Base-by-base conservation (phyloP, 208 protist genomes). In the Acanthamoeba divionensis region DNA sequence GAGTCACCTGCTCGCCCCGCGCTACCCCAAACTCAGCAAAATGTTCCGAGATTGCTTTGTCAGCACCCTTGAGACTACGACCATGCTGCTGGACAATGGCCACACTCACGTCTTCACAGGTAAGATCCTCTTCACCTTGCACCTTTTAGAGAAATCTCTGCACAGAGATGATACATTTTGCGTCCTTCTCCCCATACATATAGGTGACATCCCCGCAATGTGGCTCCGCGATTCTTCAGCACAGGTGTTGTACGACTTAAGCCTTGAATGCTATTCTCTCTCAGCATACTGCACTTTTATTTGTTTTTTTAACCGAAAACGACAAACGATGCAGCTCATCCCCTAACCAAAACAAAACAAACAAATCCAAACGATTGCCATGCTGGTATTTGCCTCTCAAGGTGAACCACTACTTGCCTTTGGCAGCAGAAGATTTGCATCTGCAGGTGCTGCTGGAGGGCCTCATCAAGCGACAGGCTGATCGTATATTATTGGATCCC, bases 201-300 rank as follows among this genome's bases (percentile, higher is more conserved):
- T 66, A 45, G 92, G 91, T 2, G 92, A 93, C 87, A 93, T 93
- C 66, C 41, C 79, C 33, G 92, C 92, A 9, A 91, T 92, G 92
- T 93, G 92, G 92, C 90, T 93, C 8, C 63, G 92, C 6, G 92
- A 93, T 54, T 91, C 92, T 0, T 63, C 90, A 21, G 91, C 90
- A 29, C 92, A 93, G 80, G 38, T 93, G 10, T 24, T 71, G 13
- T 29, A 71, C 52, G 18, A 21, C 18, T 24, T 63, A n/a, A 33
- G 52, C 18, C 77, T 91, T 33, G 24, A 38, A 1, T 8, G 24
- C n/a, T 60, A 60, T 60, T 60, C 52, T 60, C 52, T 60, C 52
- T 24, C n/a, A 18, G n/a, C 52, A 24, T 60, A 71, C 24, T 71
- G 12, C 63, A 18, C 63, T 29, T 71, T 12, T 24, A 41, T 12